phyloP scores from a whole-genome alignment of 208 protist species.

The Acanthamoeba culbertsoni region DNA sequence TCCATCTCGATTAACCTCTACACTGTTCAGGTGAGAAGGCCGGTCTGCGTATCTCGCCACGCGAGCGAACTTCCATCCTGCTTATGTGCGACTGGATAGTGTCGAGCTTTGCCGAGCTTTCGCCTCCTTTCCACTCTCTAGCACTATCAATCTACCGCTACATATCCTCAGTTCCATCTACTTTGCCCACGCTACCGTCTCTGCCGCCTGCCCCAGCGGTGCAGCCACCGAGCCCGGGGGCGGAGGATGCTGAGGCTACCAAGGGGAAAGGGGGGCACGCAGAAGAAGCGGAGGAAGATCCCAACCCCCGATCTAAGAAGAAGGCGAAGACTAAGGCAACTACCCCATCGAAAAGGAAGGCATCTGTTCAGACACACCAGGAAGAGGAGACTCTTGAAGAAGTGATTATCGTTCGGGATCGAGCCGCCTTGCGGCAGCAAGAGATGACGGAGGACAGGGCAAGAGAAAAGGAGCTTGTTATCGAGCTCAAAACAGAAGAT shows the following conservation, averaged over 20 bases:
- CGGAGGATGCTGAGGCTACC: too few species aligned
- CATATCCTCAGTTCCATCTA: neutral
- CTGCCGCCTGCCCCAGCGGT: neutral
- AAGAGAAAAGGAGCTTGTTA: neutral
- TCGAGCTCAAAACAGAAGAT: neutral
- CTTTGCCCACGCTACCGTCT: neutral
- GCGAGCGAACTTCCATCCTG: neutral
- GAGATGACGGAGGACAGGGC: neutral
- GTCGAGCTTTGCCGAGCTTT: neutral
- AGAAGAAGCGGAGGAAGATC: neutral
- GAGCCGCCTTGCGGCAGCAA: neutral
- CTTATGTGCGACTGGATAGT: slow-evolving; percentile 37
- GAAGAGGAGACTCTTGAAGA: neutral
- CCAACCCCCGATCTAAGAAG: too few species aligned
- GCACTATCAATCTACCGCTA: neutral
- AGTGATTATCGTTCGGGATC: neutral
- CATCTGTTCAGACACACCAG: too few species aligned
- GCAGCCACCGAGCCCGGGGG: neutral
- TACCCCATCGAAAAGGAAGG: neutral
- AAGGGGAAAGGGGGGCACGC: too few species aligned
- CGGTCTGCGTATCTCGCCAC: neutral
- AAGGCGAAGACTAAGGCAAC: neutral
- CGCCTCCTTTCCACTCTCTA: neutral
- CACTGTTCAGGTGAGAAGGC: neutral
- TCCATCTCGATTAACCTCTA: neutral